Base-by-base conservation (phyloP, 352 stramenopile genomes). In the Blastocystis sp. region DNA sequence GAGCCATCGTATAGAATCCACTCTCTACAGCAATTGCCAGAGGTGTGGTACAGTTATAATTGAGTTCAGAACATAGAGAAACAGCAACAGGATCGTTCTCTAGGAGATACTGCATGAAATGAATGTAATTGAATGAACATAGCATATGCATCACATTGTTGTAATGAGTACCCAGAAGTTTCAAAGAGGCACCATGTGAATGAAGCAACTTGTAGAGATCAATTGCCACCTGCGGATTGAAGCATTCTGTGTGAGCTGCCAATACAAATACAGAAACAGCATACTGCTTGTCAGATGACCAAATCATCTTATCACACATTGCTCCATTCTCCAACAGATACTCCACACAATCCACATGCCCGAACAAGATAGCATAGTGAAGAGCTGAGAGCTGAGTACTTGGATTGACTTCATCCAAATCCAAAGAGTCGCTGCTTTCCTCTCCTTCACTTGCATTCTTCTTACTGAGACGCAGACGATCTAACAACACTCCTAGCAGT, bases 321-420 rank as follows among this genome's bases (percentile, higher is more conserved):
- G 59, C 77, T 16, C 77, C 77, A 37, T 87, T 78, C 19, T 87
- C 4, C 42, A 87, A 29, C 65, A 87, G 19, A 24, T 46, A 78
- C 77, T 87, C 65, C 6, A 29, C 66, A 67, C 77, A 87, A 43
- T 87, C 77, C 14, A 87, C 77, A 46, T 87, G 77, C n/a, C 77
- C 77, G 27, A 78, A 87, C 37, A 87, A 61, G 6, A 88, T 42
- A 9, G 63, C 65, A 24, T 89, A 73, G 21, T 85, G 61, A 35
- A 85, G 43, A 4, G 27, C 49, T n/a, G 54, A 35, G 7, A 75
- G 32, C n/a, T 80, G 51, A 19, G 66, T 71, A 0, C 11, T 57
- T 39, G 39, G 43, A 35, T 74, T 74, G 29, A 67, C 66, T 39
- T 74, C 42, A 43, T 89, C 74, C 27, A 89, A 39, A 51, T 89